Conservation (phyloP, 345 rosid genomes). For the Eucalyptus pauciflora region DNA sequence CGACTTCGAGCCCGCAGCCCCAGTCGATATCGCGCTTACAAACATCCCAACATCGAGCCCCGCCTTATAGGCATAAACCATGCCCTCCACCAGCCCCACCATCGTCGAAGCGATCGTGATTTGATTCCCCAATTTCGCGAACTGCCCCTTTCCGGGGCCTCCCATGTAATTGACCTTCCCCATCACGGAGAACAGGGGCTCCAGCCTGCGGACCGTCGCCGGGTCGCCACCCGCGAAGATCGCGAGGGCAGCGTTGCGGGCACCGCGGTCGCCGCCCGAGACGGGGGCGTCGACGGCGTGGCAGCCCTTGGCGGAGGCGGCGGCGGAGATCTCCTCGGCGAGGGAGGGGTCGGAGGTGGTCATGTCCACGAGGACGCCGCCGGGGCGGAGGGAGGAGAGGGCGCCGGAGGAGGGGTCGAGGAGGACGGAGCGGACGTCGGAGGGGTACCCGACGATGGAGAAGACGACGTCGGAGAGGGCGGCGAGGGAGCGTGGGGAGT, state of each 20-base stretch:
- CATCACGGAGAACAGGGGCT: slow-evolving; percentile 59
- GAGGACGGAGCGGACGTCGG: slow-evolving; percentile 78
- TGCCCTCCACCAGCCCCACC: slow-evolving; percentile 88
- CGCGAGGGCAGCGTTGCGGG: slow-evolving; percentile 59
- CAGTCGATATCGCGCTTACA: slow-evolving; percentile 54
- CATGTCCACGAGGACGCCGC: slow-evolving; percentile 86
- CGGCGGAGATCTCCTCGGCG: slow-evolving; percentile 53
- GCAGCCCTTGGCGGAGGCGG: slow-evolving; percentile 45
- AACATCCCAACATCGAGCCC: slow-evolving; percentile 59
- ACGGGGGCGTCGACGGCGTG: slow-evolving; percentile 79
- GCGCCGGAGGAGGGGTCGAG: slow-evolving; percentile 68
- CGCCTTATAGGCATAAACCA: slow-evolving; percentile 62
- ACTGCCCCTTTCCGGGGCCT: slow-evolving; percentile 68
- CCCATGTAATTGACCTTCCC: slow-evolving; percentile 92
- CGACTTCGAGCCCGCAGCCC: slow-evolving; percentile 78
- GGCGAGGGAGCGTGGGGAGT: slow-evolving; percentile 58
- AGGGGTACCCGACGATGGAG: slow-evolving; percentile 90
- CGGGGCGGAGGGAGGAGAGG: slow-evolving; percentile 55
- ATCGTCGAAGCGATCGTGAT: slow-evolving; percentile 77
- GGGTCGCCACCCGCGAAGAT: slow-evolving; percentile 84
- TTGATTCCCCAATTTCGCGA: slow-evolving; percentile 74
- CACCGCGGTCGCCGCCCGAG: slow-evolving; percentile 87
- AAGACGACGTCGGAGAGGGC: slow-evolving; percentile 73
- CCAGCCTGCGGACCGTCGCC: slow-evolving; percentile 22
- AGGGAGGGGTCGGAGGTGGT: slow-evolving; percentile 94